These are phyloP conservation scores for Golubevia pallescens DNA, from an alignment of 1,284 basidiomycete genomes.

Conservation along the genomic window DNA sequence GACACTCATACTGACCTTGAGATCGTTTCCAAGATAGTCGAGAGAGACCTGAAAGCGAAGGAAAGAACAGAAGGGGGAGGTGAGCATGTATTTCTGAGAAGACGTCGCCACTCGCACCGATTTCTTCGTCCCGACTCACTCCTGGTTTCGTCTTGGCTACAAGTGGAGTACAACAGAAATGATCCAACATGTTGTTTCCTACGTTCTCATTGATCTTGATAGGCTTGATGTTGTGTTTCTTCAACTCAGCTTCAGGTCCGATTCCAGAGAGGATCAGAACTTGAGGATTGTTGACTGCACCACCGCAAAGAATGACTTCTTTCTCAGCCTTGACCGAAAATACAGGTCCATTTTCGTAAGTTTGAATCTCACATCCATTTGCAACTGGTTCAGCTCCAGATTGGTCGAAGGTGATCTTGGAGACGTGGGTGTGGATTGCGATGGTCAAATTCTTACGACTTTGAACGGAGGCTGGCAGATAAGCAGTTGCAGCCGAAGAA, in stretches of 20 bases:
- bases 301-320: constrained; percentile 23
- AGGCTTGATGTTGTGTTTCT: constrained; percentile 68
- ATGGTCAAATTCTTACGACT: constrained; percentile 44
- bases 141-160: neutral
- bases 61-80: neutral
- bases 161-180: neutral
- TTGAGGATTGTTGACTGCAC: constrained; percentile 66
- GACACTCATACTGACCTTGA: constrained; percentile 3
- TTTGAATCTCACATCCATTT: constrained; percentile 37
- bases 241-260: constrained; percentile 71
- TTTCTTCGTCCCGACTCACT: neutral
- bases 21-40: neutral
- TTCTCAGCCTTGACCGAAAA: constrained; percentile 36
- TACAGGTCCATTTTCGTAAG: constrained; percentile 12
- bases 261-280: constrained; percentile 76
- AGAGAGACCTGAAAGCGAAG: neutral
- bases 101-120: too few relatives aligned
- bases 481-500: constrained; percentile 44
- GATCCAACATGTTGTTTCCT: constrained; percentile 71
- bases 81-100: constrained; percentile 66
- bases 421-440: constrained; percentile 43
- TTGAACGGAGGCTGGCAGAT: constrained; percentile 37
- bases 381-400: constrained; percentile 29
- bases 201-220: constrained; percentile 71
- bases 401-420: constrained; percentile 29